These are phyloP conservation scores for Botrytis aclada DNA, from an alignment of 2,329 filamentous ascomycete genomes.

Conservation along the genomic window DNA sequence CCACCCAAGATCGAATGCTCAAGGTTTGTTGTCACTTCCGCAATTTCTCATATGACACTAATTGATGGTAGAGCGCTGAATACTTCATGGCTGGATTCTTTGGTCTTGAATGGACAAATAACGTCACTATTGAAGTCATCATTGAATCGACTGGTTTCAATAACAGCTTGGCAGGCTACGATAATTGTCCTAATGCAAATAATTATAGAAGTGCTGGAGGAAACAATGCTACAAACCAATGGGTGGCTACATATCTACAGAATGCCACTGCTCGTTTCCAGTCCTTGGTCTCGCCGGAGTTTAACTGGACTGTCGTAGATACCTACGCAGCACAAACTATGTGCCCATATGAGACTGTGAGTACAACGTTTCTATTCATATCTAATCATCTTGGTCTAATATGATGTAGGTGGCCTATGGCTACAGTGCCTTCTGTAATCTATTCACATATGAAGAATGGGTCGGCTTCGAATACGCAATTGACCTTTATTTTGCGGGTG, in stretches of 20 bases:
- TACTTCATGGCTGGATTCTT: slow-evolving; percentile 80
- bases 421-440: slow-evolving; percentile 68
- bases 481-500: slow-evolving; percentile 63
- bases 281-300: slow-evolving; percentile 47
- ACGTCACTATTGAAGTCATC: slow-evolving; percentile 68
- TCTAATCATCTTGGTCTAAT: slow-evolving; percentile 17
- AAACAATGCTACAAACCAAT: slow-evolving; percentile 53
- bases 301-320: slow-evolving; percentile 63
- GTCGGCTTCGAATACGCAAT: slow-evolving; percentile 67
- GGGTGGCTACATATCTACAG: slow-evolving; percentile 62
- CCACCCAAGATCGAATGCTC: slow-evolving; percentile 74
- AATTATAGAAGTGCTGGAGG: slow-evolving; percentile 47
- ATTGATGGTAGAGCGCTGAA: slow-evolving; percentile 49
- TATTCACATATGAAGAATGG: slow-evolving; percentile 77
- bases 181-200: slow-evolving; percentile 62
- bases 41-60: background rate
- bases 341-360: slow-evolving; percentile 70
- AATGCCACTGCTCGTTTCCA: slow-evolving; percentile 61
- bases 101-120: slow-evolving; percentile 68
- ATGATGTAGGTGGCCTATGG: slow-evolving; percentile 60
- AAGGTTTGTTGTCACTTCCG: slow-evolving; percentile 47
- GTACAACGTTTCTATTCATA: slow-evolving; percentile 16
- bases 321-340: slow-evolving; percentile 67
- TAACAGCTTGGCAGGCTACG: slow-evolving; percentile 66
- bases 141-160: slow-evolving; percentile 64